Conservation (phyloP, 768 basidiomycete genomes). For the Lyophyllum shimeji region DNA sequence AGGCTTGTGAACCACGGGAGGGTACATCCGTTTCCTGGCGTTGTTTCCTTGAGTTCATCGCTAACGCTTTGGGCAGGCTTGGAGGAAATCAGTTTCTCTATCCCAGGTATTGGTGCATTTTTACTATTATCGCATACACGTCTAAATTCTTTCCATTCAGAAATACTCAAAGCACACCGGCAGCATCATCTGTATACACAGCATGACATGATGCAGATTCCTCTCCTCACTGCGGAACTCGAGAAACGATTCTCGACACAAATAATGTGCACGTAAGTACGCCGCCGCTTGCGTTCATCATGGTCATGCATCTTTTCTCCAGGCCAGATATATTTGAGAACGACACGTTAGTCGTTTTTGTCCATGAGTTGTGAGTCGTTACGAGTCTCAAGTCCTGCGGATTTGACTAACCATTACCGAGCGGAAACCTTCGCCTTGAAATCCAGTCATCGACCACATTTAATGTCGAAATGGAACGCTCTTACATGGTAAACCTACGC, state of each 20-base stretch:
- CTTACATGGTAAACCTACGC: conserved; percentile 66
- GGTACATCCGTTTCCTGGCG: conserved; percentile 39
- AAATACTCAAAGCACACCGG: conserved; percentile 89
- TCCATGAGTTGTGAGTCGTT: conserved; percentile 87
- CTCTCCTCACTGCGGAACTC: conserved; percentile 64
- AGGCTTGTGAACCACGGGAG: conserved; percentile 78
- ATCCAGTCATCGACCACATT: conserved; percentile 71
- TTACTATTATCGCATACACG: not conserved
- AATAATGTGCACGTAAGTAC: conserved; percentile 83
- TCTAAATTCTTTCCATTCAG: conserved; percentile 31
- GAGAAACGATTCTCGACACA: conserved; percentile 78
- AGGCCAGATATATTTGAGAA: conserved; percentile 81
- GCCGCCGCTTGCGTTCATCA: not conserved
- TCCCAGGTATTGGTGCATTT: conserved; percentile 53
- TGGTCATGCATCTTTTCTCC: not conserved
- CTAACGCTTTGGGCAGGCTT: conserved; percentile 42
- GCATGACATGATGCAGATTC: conserved; percentile 79
- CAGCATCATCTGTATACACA: conserved; percentile 76
- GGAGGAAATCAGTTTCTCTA: conserved; percentile 60
- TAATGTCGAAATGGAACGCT: conserved; percentile 76
- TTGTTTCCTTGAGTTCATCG: not conserved
- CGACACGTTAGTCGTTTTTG: conserved; percentile 78
- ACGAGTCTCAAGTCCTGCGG: not conserved
- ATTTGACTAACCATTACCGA: conserved; percentile 25
- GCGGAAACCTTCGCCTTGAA: conserved; percentile 87